phyloP scores from a whole-genome alignment of 495 filamentous ascomycete species.

The Aspergillus avenaceus region DNA sequence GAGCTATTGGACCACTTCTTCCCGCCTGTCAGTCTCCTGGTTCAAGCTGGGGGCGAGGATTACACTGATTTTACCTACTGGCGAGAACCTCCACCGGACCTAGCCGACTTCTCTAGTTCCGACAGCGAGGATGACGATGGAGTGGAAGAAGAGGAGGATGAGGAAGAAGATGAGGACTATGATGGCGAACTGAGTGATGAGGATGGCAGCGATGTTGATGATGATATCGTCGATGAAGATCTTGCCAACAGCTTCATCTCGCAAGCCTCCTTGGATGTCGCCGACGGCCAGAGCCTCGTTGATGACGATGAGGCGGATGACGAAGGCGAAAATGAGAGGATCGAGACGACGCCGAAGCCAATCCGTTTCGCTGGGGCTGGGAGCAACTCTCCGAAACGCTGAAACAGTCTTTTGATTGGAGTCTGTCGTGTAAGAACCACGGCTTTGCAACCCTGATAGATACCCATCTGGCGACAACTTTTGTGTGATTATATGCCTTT shows the following conservation, averaged over 20 bases:
- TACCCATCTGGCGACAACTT: background rate
- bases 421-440: background rate
- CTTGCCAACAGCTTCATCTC: constrained; percentile 5
- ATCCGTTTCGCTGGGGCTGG: background rate
- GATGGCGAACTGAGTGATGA: constrained; percentile 36
- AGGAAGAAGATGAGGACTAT: constrained; percentile 38
- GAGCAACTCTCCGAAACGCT: background rate
- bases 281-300: background rate
- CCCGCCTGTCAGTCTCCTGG: constrained; percentile 70
- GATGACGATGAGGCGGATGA: constrained; percentile 2
- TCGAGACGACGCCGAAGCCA: background rate
- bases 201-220: constrained; percentile 41
- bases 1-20: constrained; percentile 98
- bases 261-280: background rate
- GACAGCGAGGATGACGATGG: constrained; percentile 56
- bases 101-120: constrained; percentile 76
- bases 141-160: constrained; percentile 23
- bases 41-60: constrained; percentile 76
- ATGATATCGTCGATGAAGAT: constrained; percentile 51
- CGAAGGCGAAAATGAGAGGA: background rate
- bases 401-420: too few relatives aligned
- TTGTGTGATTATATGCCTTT: background rate
- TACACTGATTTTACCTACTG: constrained; percentile 90
- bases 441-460: background rate
- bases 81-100: constrained; percentile 67